Evolutionary conservation across 208 protist genomes (phyloP).

Genomic region (Vickermania spadyakhi): DNA sequence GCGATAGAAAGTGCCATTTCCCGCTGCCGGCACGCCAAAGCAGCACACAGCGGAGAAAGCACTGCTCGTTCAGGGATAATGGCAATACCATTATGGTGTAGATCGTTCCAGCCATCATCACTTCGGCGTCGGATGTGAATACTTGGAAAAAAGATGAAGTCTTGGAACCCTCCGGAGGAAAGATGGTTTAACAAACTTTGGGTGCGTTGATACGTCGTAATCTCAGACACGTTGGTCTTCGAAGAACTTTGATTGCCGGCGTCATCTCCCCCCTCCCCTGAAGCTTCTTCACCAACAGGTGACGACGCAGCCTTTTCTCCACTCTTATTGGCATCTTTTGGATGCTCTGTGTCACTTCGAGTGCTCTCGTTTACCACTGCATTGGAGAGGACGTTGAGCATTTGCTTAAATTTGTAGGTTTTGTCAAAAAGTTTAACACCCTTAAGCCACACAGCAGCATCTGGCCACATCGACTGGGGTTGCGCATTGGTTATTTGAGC

Average conservation of each 20-base stretch:
- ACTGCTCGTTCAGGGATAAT: constrained; percentile 43
- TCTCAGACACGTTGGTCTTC: background rate
- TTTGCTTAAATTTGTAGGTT: constrained; percentile 12
- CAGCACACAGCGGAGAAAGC: constrained; percentile 50
- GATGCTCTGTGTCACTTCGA: background rate
- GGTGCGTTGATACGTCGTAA: background rate
- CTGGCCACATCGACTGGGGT: background rate
- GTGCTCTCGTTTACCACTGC: constrained; percentile 7
- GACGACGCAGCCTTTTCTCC: background rate
- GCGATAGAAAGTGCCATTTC: constrained; percentile 55
- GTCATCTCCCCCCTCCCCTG: background rate
- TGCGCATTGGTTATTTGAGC: no score
- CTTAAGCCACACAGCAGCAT: background rate
- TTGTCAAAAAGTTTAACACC: constrained; percentile 6
- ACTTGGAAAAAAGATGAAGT: constrained; percentile 1
- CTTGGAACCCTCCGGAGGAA: constrained; percentile 7
- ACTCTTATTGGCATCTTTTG: background rate
- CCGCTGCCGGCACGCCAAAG: constrained; percentile 37
- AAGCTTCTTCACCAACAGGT: background rate
- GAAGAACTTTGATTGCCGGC: background rate
- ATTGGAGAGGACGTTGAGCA: constrained; percentile 14
- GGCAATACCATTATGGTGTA: constrained; percentile 3
- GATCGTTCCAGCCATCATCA: constrained; percentile 21
- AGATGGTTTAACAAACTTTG: constrained; percentile 18
- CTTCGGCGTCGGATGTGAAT: constrained; percentile 39